phyloP scores from a whole-genome alignment of 306 rosid genomes.

The Gillenia trifoliata region DNA sequence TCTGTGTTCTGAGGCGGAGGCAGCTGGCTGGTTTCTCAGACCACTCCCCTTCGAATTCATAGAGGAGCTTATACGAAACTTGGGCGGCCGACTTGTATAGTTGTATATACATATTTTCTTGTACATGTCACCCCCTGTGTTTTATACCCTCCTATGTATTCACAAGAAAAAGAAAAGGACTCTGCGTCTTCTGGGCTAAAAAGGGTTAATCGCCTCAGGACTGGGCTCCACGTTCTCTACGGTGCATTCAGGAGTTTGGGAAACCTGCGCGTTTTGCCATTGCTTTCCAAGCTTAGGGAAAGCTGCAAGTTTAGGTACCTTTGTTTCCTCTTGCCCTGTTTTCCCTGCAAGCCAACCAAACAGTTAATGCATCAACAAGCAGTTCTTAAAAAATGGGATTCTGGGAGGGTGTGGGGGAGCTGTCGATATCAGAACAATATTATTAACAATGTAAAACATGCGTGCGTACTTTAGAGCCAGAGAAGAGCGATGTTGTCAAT shows the following conservation, averaged over 20 bases:
- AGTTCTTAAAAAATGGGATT: neutral
- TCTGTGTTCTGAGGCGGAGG: too few species aligned
- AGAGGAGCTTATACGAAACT: neutral
- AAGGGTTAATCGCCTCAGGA: neutral
- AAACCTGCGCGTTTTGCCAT: neutral
- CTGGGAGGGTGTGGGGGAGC: neutral
- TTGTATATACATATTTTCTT: too few species aligned
- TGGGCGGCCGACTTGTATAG: neutral
- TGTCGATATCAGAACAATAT: neutral
- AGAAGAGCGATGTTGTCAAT: constrained; percentile 27
- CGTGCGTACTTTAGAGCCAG: constrained; percentile 19
- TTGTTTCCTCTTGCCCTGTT: constrained; percentile 6
- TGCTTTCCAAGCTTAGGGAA: neutral
- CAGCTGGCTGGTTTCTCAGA: neutral
- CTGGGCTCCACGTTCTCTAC: neutral
- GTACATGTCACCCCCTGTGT: too few species aligned
- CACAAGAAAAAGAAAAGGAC: neutral
- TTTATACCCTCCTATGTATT: too few species aligned
- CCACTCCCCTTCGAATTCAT: neutral
- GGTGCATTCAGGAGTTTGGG: neutral
- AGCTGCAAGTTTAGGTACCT: neutral
- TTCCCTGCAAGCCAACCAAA: constrained; percentile 35
- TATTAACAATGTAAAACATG: too few species aligned
- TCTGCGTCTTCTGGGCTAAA: neutral
- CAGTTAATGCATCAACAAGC: neutral